Percentiles rank a stretch among this genome's conserved stretches.
These are phyloP conservation scores for Cyberlindnera saturnus DNA, from an alignment of 805 yeast genomes.

Conservation along the genomic window DNA sequence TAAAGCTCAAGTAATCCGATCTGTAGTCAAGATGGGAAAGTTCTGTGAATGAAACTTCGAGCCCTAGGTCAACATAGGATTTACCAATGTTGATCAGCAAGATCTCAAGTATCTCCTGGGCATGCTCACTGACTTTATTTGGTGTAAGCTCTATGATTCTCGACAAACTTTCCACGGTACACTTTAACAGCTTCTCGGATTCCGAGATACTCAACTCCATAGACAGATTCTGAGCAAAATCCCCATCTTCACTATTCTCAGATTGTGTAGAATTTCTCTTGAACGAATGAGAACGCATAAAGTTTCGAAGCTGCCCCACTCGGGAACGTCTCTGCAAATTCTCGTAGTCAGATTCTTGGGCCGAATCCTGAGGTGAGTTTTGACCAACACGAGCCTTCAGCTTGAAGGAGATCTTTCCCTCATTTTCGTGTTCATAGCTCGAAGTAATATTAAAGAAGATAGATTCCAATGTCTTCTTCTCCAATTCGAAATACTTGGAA, in stretches of 20 bases:
- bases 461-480: conserved; percentile 57
- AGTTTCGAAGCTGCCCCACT: conserved; percentile 47
- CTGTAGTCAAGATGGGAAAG: conserved; percentile 32
- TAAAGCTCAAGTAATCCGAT: conserved; percentile 33
- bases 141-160: conserved; percentile 72
- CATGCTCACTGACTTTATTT: conserved; percentile 50
- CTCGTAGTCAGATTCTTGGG: conserved; percentile 23
- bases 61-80: conserved; percentile 64
- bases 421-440: conserved; percentile 26
- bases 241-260: conserved; percentile 3
- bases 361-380: conserved; percentile 1
- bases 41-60: conserved; percentile 60
- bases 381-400: conserved; percentile 15
- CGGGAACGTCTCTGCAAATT: conserved; percentile 29
- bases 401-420: conserved; percentile 27
- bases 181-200: conserved; percentile 60
- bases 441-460: conserved; percentile 28
- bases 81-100: conserved; percentile 66
- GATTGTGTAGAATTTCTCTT: conserved; percentile 11
- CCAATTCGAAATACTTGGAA: conserved; percentile 62
- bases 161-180: conserved; percentile 72
- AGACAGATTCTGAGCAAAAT: conserved; percentile 13
- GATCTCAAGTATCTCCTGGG: conserved; percentile 61
- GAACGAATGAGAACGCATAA: conserved; percentile 45
- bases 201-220: conserved; percentile 31